These are phyloP conservation scores for Cicer cuneatum DNA, from an alignment of 306 rosid genomes.

Conservation along the genomic window DNA sequence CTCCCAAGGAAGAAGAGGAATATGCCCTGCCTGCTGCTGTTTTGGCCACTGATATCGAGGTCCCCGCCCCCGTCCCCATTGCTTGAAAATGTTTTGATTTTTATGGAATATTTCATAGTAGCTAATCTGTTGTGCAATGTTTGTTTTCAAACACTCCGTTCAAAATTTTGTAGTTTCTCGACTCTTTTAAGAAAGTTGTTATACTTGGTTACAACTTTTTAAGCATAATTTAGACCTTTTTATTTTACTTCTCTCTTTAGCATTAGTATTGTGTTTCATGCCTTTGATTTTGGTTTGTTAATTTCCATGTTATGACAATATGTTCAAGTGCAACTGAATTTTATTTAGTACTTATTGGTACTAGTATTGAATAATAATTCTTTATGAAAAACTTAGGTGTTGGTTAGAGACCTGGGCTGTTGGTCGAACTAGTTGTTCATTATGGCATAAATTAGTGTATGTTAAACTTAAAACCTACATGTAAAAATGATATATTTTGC, in stretches of 20 bases:
- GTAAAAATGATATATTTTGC: no score
- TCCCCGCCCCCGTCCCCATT: neutral
- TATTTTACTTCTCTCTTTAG: neutral
- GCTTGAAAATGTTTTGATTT: conserved; percentile 8
- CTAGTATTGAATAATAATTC: no score
- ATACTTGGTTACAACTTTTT: neutral
- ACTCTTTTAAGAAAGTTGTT: neutral
- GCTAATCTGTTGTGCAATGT: neutral
- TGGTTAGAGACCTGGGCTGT: no score
- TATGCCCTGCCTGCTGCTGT: neutral
- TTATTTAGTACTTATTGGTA: no score
- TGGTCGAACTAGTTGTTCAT: no score
- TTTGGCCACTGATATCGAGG: conserved; percentile 22
- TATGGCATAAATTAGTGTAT: no score
- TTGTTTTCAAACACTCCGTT: neutral
- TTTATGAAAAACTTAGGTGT: no score
- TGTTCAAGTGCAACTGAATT: no score
- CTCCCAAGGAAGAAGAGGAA: conserved; percentile 20
- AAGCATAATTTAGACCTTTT: neutral
- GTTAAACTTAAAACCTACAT: no score
- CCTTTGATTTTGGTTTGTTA: neutral
- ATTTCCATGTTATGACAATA: neutral
- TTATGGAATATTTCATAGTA: neutral
- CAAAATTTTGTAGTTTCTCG: conserved; percentile 32
- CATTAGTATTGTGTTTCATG: neutral